A percentile compares a stretch with the other conserved stretches of the same genome.
phyloP scores from a whole-genome alignment of 306 rosid species.

The Begonia masoniana region DNA sequence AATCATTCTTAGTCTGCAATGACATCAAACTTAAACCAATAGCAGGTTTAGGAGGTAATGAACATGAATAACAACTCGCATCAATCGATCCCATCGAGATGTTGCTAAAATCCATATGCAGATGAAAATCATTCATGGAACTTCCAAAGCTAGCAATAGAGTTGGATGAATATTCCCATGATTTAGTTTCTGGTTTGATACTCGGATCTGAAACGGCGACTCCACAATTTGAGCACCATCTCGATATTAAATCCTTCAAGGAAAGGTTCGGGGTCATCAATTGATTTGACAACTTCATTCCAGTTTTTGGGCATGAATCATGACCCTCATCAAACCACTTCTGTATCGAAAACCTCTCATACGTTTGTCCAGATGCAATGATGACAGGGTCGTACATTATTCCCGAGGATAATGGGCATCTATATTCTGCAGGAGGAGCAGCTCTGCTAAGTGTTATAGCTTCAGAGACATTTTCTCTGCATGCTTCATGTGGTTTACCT shows the following conservation, averaged over 20 bases:
- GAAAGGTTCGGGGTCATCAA: conserved; percentile 41
- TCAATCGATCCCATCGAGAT: conserved; percentile 62
- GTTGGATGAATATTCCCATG: conserved; percentile 39
- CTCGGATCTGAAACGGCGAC: conserved; percentile 48
- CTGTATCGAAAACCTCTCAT: conserved; percentile 74
- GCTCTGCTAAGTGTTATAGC: conserved; percentile 19
- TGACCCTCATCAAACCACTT: conserved; percentile 82
- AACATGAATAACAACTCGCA: conserved; percentile 41
- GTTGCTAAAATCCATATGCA: conserved; percentile 53
- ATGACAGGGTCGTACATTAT: conserved; percentile 90
- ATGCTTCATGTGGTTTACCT: conserved; percentile 9
- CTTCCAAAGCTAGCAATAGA: conserved; percentile 66
- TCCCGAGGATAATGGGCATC: conserved; percentile 59
- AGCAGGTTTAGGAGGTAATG: conserved; percentile 17
- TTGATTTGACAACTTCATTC: conserved; percentile 26
- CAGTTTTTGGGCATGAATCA: conserved; percentile 57
- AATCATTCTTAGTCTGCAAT: conserved; percentile 19
- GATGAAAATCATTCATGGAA: conserved; percentile 49
- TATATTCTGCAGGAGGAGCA: conserved; percentile 49
- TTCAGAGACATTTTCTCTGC: conserved; percentile 15
- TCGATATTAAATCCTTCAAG: conserved; percentile 55
- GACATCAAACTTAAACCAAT: conserved; percentile 20
- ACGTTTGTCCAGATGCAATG: conserved; percentile 68
- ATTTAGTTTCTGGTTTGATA: conserved; percentile 16
- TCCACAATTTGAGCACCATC: conserved; percentile 50